These are phyloP conservation scores for Hymenoscyphus salicellus DNA, from an alignment of 2,329 filamentous ascomycete species.

Conservation along the genomic window DNA sequence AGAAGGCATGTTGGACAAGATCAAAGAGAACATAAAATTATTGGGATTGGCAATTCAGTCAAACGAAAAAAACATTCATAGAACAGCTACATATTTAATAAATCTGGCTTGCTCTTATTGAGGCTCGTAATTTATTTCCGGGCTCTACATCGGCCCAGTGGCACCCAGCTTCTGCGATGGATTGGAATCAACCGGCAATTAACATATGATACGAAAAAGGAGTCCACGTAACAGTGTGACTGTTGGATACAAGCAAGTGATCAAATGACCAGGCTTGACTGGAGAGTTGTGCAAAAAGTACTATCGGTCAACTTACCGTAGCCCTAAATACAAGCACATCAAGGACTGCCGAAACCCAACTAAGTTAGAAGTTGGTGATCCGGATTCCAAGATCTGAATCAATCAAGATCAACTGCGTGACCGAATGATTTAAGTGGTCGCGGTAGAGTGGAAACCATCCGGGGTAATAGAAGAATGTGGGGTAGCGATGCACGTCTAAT, in stretches of 20 bases:
- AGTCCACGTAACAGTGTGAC: constrained; percentile 9
- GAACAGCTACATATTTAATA: not conserved
- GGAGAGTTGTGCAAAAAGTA: not conserved
- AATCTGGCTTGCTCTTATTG: not conserved
- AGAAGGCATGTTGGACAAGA: constrained; percentile 14
- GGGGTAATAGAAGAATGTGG: constrained; percentile 11
- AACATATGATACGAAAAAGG: not conserved
- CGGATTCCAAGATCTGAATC: not conserved
- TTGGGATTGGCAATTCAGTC: not conserved
- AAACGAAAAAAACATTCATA: not conserved
- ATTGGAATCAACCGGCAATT: constrained; percentile 1
- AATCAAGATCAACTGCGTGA: not conserved
- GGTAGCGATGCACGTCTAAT: constrained; percentile 6
- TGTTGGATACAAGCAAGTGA: not conserved
- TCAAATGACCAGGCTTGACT: constrained; percentile 11
- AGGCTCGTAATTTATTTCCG: not conserved
- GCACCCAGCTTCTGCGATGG: not conserved
- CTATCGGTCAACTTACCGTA: not conserved
- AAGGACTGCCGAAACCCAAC: constrained; percentile 11
- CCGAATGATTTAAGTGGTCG: constrained; percentile 3
- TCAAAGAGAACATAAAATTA: not conserved
- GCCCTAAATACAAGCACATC: not conserved
- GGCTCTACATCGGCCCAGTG: not conserved
- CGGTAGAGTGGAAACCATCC: constrained; percentile 6
- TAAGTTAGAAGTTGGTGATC: not conserved